phyloP scores from a whole-genome alignment of 768 basidiomycete genomes.

The Cystoderma amianthinum region DNA sequence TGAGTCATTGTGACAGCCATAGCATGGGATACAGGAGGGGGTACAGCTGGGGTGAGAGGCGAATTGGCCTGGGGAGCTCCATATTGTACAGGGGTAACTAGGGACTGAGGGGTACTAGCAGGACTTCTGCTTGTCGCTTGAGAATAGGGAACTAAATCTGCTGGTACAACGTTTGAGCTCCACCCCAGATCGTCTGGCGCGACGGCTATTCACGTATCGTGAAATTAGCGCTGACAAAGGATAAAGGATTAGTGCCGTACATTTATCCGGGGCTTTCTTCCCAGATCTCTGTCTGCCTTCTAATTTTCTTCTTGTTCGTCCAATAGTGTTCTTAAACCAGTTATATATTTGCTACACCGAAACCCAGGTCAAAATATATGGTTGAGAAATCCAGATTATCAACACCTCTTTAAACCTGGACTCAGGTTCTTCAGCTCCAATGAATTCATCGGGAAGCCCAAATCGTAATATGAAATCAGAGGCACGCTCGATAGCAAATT shows the following conservation, averaged over 20 bases:
- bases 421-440: constrained; percentile 50
- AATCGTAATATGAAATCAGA: constrained; percentile 54
- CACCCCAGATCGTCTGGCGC: constrained; percentile 16
- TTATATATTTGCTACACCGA: constrained; percentile 63
- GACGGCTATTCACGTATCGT: no score
- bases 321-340: constrained; percentile 69
- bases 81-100: constrained; percentile 34
- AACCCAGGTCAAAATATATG: constrained; percentile 8
- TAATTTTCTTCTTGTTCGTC: constrained; percentile 49
- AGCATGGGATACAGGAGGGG: constrained; percentile 12
- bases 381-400: constrained; percentile 2
- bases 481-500: constrained; percentile 58
- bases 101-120: constrained; percentile 21
- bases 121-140: constrained; percentile 29
- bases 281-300: constrained; percentile 48
- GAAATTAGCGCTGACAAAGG: constrained; percentile 1
- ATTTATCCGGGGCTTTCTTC: constrained; percentile 46
- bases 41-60: constrained; percentile 15
- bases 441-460: constrained; percentile 49
- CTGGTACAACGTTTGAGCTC: constrained; percentile 26
- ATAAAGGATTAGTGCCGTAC: constrained; percentile 16
- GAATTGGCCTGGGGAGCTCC: constrained; percentile 26
- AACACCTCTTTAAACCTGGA: constrained; percentile 55
- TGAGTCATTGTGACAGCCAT: constrained; percentile 22
- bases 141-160: constrained; percentile 31